Base-by-base conservation (phyloP, 2,329 filamentous ascomycete genomes). In the Juglanconis sp. region DNA sequence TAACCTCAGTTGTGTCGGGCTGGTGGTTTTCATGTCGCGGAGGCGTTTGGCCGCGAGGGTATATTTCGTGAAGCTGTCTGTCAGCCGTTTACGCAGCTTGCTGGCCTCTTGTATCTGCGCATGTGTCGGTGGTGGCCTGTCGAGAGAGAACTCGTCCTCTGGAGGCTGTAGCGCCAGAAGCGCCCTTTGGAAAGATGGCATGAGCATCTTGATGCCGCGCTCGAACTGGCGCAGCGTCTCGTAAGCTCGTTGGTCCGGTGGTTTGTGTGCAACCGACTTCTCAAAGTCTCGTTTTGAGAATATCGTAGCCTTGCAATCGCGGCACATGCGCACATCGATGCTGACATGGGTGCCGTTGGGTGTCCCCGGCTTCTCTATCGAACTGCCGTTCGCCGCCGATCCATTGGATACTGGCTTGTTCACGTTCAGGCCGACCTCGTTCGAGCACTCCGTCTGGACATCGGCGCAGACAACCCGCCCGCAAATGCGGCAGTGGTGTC, bases 401-500 rank as follows among this genome's bases (percentile, higher is more conserved):
- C 57, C 58, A 15, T 63, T 62, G 13, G 60, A 40, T 2, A 57
- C 34, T 10, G 63, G 64, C 56, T 70, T 73, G 56, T 72, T 68
- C 31, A 98, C 87, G 68, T 90, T 91, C 48, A 99, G 76, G 4
- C 88, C 90, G 56, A 99, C 82, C 67, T 96, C 91, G 8, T 80
- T 86, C 1, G 95, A 99, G 73, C 95, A 99, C 3, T 76, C 87
- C 0, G 95, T 99, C 60, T 85, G 83, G 0, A 85, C 85, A 73
- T 99, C 95, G 11, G 92, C 92, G 71, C 95, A 99, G 0, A 99
- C 92, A 0, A 99, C 92, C 48, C 89, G 86, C 3, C 95, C 95
- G 69, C 95, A 99, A 74, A 96, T 88, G 57, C 95, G 86, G 74
- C 95, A 99, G 74, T 99, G 95, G 73, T 98, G 95, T 66, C 95